A percentile compares a stretch with the other conserved stretches of the same genome.
Evolutionary conservation across 2,329 filamentous ascomycete species (phyloP).

Genomic region (Knoxdaviesia proteae): DNA sequence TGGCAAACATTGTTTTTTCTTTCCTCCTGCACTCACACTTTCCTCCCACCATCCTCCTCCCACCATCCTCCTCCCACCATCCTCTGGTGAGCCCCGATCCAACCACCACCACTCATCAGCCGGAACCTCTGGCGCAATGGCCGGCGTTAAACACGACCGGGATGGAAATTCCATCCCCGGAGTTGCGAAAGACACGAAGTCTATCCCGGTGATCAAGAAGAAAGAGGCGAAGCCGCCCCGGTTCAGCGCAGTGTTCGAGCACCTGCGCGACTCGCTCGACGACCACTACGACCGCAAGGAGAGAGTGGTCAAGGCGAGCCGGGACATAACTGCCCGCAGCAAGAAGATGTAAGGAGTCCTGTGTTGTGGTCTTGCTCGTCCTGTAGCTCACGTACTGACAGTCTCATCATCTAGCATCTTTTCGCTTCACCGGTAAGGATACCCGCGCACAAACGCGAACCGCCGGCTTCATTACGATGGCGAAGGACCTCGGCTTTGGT

Average conservation of each 20-base stretch:
- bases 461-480: not conserved
- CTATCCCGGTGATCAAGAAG: no score
- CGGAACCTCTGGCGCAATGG: not conserved
- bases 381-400: not conserved
- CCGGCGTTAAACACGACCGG: slow-evolving; percentile 30
- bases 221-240: slow-evolving; percentile 13
- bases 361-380: not conserved
- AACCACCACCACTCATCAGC: slow-evolving; percentile 12
- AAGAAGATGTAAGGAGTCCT: slow-evolving; percentile 66
- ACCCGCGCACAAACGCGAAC: not conserved
- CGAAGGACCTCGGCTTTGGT: no score
- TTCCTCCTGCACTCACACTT: not conserved
- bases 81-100: not conserved
- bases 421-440: slow-evolving; percentile 16
- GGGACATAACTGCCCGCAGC: slow-evolving; percentile 81
- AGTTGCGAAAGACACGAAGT: no score
- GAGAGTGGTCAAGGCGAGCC: slow-evolving; percentile 70
- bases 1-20: no score
- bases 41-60: no score
- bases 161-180: slow-evolving; percentile 21
- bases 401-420: slow-evolving; percentile 13
- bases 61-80: no score
- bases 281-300: slow-evolving; percentile 87
- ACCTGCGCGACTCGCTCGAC: slow-evolving; percentile 72
- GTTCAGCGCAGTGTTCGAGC: slow-evolving; percentile 61